Evolutionary conservation across 176 grass and related monocot species (phyloP).

Genomic region (Thalia dealbata): DNA sequence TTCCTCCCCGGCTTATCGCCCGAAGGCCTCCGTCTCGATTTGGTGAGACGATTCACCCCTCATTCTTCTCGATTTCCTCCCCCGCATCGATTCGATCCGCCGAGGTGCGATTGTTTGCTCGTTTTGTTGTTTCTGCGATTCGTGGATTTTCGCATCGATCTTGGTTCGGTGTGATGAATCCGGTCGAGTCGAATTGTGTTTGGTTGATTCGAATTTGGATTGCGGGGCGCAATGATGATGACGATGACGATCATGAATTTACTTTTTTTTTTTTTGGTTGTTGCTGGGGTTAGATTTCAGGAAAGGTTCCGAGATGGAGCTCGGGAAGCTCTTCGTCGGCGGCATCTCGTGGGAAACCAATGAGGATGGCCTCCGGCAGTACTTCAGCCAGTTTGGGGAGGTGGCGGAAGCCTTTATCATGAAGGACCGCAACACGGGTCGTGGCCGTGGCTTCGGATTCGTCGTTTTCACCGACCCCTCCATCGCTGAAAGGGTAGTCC

Average conservation of each 20-base stretch:
- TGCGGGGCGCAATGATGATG: not conserved
- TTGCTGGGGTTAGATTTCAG: not conserved
- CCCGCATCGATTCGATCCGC: not conserved
- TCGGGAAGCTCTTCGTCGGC: constrained; percentile 90
- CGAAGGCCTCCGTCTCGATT: not conserved
- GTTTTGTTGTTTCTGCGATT: too few relatives aligned
- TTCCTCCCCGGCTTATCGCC: not conserved
- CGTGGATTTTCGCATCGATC: too few relatives aligned
- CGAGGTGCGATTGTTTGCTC: not conserved
- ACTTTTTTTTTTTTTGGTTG: too few relatives aligned
- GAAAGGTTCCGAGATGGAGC: constrained; percentile 22
- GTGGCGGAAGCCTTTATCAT: constrained; percentile 92
- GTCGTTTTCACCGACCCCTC: constrained; percentile 54
- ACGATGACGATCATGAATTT: too few relatives aligned
- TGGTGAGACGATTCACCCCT: not conserved
- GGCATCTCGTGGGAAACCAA: constrained; percentile 99
- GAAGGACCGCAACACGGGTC: constrained; percentile 81
- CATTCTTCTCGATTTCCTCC: not conserved
- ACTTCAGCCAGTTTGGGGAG: constrained; percentile 76
- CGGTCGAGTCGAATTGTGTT: not conserved
- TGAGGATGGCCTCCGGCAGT: constrained; percentile 76
- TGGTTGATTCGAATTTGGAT: not conserved
- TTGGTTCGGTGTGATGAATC: too few relatives aligned
- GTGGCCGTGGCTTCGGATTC: constrained; percentile 86
- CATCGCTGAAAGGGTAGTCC: constrained; percentile 58